Conservation (phyloP, 352 stramenopile genomes). For the Globisporangium echinulatum region DNA sequence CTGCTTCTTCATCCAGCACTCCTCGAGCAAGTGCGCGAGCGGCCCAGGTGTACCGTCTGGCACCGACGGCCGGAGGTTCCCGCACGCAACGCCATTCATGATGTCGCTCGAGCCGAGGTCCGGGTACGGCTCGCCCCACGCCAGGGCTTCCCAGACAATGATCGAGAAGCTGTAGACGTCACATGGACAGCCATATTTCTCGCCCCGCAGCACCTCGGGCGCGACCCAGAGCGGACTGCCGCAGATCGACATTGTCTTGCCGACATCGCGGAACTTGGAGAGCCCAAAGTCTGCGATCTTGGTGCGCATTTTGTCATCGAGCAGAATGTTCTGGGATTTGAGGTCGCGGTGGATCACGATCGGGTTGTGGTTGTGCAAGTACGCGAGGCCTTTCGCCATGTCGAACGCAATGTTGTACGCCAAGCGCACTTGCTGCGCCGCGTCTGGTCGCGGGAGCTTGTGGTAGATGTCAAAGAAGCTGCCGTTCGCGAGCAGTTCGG, state of each 20-base stretch:
- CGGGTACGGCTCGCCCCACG: conserved; percentile 74
- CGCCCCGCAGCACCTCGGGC: conserved; percentile 66
- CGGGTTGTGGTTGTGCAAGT: conserved; percentile 96
- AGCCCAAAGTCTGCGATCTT: conserved; percentile 83
- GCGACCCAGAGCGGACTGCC: conserved; percentile 77
- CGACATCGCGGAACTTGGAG: conserved; percentile 80
- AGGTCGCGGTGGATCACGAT: conserved; percentile 95
- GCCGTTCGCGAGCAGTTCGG: conserved; percentile 86
- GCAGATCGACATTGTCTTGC: conserved; percentile 86
- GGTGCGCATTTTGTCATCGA: conserved; percentile 80
- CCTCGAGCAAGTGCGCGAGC: conserved; percentile 54
- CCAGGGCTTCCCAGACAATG: conserved; percentile 82
- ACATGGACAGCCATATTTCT: conserved; percentile 78
- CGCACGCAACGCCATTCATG: conserved; percentile 77
- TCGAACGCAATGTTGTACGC: conserved; percentile 82
- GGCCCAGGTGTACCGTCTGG: conserved; percentile 52
- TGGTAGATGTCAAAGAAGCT: conserved; percentile 88
- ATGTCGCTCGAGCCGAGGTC: conserved; percentile 78
- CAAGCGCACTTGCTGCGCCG: conserved; percentile 49
- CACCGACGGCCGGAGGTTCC: conserved; percentile 65
- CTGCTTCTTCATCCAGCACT: conserved; percentile 85
- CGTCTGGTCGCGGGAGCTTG: conserved; percentile 57
- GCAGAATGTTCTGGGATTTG: conserved; percentile 76
- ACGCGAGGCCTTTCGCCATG: conserved; percentile 92
- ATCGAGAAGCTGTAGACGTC: conserved; percentile 89